Evolutionary conservation across 139 green algal genomes (phyloP).

Genomic region (Chlorella sorokiniana): DNA sequence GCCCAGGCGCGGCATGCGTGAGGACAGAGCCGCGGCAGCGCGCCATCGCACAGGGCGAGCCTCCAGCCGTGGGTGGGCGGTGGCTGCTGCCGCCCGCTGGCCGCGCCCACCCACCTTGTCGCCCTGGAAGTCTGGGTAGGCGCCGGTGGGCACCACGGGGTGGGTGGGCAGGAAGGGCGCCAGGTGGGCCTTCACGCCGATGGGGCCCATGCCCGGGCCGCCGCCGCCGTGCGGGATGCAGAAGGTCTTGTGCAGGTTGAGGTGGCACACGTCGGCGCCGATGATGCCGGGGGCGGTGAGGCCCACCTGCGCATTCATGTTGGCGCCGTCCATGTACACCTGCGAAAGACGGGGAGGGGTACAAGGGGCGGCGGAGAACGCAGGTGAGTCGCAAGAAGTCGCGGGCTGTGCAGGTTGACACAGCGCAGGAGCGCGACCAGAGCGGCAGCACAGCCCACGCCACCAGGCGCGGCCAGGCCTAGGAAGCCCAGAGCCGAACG

Average conservation of each 20-base stretch:
- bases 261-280: constrained; percentile 98
- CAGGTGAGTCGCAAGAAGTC: too few species aligned
- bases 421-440: too few species aligned
- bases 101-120: constrained; percentile 41
- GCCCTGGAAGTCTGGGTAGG: constrained; percentile 53
- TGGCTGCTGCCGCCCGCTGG: neutral
- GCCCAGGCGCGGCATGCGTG: too few species aligned
- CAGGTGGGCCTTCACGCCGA: constrained; percentile 95
- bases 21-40: too few species aligned
- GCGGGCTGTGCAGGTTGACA: too few species aligned
- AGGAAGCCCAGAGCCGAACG: neutral
- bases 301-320: constrained; percentile 99
- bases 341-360: constrained; percentile 42
- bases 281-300: constrained; percentile 97
- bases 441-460: too few species aligned
- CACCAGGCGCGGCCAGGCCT: neutral
- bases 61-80: neutral
- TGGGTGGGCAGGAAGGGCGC: constrained; percentile 96
- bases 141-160: constrained; percentile 89
- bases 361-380: neutral
- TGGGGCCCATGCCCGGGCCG: constrained; percentile 89
- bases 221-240: constrained; percentile 99
- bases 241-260: constrained; percentile 99
- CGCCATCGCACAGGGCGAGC: too few species aligned
- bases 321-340: constrained; percentile 99